Evolutionary conservation across 495 filamentous ascomycete species (phyloP), one percentile per base, ranked within the genome.

Genomic region (Neurospora africana): DNA sequence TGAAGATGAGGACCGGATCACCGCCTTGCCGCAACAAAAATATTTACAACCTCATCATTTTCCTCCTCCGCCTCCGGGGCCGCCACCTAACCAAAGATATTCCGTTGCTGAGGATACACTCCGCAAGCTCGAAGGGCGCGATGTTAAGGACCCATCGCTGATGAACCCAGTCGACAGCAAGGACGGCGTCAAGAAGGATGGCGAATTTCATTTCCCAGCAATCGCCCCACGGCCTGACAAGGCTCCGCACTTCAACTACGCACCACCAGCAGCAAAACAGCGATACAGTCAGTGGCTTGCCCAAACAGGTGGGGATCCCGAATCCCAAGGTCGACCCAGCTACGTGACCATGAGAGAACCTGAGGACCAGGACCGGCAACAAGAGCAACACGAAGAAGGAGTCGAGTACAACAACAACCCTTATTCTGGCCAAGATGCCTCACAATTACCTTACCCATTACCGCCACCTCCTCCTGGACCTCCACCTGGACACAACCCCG

Each of bases 1-100:
- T n/a, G 93, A 96, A 79, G 91, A 95, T 76, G 90, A 95, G 82
- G 93, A 97, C 77, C 87, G 88, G 68, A 90, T 97, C 75, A 90
- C 92, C 37, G 90, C 91, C 27, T 87, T 97, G n/a, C 93, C 93
- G 17, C 82, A 84, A 71, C 83, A 82, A 70, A 87, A 88, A 67
- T 85, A 87, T 72, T 80, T 88, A 67, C 86, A 88, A 73, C 86
- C 83, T 2, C 82, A 82, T 75, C 80, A 78, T 27, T 75, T 83
- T 43, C 84, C 84, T 36, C 82, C 81, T 17, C 80, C 76, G 47
- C 82, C 77, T 65, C 83, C 84, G 5, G 79, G 83, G 67, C 83
- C 81, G 23, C 81, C 84, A 17, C 80, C 80, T 53, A 78, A 74
- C 58, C 82, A 76, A 44, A 75, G 76, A 69, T 67, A 78, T 4